Evolutionary conservation across 192 early-diverging fungal genomes (phyloP), one percentile per base, ranked within the genome.

Genomic region (Thamnidium elegans): DNA sequence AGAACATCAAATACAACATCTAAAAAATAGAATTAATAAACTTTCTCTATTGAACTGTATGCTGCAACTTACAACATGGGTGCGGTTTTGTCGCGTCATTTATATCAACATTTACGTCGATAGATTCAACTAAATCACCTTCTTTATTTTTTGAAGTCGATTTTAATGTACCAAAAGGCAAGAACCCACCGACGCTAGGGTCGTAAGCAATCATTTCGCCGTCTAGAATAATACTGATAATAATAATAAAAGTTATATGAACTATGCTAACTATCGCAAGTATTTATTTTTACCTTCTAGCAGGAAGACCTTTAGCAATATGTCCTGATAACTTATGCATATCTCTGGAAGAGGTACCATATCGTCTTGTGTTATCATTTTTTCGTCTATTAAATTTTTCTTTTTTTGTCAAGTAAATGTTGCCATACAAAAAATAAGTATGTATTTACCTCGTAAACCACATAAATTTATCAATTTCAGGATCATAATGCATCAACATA

Each of bases 121-220:
- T 3, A 50, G n/a, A 48, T 58, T 9, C 66, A 21, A 45, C n/a
- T 26, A 3, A 21, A 45, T 46, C 42, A 20, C 20, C 50, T 20
- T 34, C n/a, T 43, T 60, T 59, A 68, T 80, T 73, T 32, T 77
- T 72, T 44, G 82, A 82, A 2, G 89, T 84, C 13, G 89, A 82
- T 73, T 91, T 92, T 31, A 94, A 74, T 3, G 79, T 80, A 31
- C 91, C 92, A 78, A 94, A 94, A 7, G 79, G 74, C 23, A 85
- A 74, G 71, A 85, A 86, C 1, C 72, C 54, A 30, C 85, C 80
- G 8, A 76, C 77, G n/a, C 75, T 72, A n/a, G 81, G 78, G 69
- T 90, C 84, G 65, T 80, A 92, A 10, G 84, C 87, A 36, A 91
- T 69, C 85, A 94, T 84, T 72, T 94, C 92, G 0, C 92, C 92